phyloP scores from a whole-genome alignment of 1,284 basidiomycete species.

The Ceratobasidium theobromae region DNA sequence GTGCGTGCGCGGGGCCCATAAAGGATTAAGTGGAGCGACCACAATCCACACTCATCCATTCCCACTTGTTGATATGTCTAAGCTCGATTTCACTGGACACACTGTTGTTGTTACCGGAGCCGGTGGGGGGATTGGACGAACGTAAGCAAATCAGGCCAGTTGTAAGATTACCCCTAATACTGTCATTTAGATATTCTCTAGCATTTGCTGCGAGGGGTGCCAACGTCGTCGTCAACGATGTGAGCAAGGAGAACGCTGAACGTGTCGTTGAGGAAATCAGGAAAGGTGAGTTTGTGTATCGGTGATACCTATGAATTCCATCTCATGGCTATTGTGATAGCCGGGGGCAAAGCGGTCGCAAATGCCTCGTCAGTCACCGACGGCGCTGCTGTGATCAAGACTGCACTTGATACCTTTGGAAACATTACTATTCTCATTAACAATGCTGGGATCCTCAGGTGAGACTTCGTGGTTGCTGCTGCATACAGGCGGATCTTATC shows the following conservation, averaged over 20 bases:
- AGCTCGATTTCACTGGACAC: conserved; percentile 83
- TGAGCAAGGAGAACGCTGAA: conserved; percentile 85
- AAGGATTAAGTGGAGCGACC: neutral
- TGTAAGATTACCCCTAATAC: neutral
- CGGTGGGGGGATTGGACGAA: conserved; percentile 90
- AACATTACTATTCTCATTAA: conserved; percentile 84
- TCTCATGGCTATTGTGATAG: conserved; percentile 47
- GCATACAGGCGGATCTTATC: conserved; percentile 32
- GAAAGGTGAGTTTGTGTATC: conserved; percentile 53
- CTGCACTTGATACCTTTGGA: conserved; percentile 86
- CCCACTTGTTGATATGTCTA: conserved; percentile 31
- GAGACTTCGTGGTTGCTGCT: conserved; percentile 37
- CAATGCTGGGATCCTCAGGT: conserved; percentile 96
- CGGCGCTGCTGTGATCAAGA: conserved; percentile 84
- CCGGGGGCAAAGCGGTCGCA: conserved; percentile 81
- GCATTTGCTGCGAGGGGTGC: conserved; percentile 90
- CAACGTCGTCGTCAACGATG: conserved; percentile 95
- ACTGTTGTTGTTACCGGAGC: conserved; percentile 95
- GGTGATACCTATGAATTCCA: conserved; percentile 31
- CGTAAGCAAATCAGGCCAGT: conserved; percentile 55
- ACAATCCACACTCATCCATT: conserved; percentile 20
- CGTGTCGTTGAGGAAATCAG: conserved; percentile 91
- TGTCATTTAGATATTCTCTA: conserved; percentile 71
- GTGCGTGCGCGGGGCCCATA: conserved; percentile 9
- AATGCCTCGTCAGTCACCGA: conserved; percentile 91